These are phyloP conservation scores for Phaffia rhodozyma DNA, from an alignment of 1,284 basidiomycete genomes.

Conservation along the genomic window DNA sequence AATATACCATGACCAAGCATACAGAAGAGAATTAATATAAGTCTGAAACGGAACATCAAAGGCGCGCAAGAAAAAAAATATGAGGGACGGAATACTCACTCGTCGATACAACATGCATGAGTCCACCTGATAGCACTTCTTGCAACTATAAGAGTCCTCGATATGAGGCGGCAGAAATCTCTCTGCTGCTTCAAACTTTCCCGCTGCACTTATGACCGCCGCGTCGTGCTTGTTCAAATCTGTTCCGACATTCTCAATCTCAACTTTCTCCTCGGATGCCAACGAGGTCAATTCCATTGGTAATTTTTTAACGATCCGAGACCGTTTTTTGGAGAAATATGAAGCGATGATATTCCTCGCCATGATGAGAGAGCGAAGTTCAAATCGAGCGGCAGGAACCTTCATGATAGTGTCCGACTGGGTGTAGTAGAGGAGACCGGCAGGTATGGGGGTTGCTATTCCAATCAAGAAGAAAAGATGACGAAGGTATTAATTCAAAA, in stretches of 20 bases:
- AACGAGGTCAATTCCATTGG: neutral
- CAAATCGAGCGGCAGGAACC: conserved; percentile 64
- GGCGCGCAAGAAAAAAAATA: neutral
- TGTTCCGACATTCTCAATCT: conserved; percentile 19
- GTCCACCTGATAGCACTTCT: conserved; percentile 68
- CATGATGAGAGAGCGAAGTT: conserved; percentile 69
- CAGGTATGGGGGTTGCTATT: conserved; percentile 30
- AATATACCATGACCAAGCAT: neutral
- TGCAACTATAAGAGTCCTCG: conserved; percentile 66
- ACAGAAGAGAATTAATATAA: neutral
- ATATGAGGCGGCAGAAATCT: conserved; percentile 74
- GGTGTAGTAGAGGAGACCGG: conserved; percentile 87
- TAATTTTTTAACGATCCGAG: conserved; percentile 3
- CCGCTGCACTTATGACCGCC: neutral
- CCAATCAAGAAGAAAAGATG: conserved; percentile 27
- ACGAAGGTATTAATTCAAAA: neutral
- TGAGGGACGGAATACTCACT: conserved; percentile 37
- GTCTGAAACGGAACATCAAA: neutral
- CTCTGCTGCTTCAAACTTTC: conserved; percentile 23
- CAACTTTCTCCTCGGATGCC: conserved; percentile 12
- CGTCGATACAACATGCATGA: conserved; percentile 89
- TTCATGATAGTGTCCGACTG: conserved; percentile 76
- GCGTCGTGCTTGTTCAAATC: conserved; percentile 6
- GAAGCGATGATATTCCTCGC: conserved; percentile 76
- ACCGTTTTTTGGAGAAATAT: conserved; percentile 43